phyloP scores from a whole-genome alignment of 2,329 filamentous ascomycete species.

The Verticillium isaacii region DNA sequence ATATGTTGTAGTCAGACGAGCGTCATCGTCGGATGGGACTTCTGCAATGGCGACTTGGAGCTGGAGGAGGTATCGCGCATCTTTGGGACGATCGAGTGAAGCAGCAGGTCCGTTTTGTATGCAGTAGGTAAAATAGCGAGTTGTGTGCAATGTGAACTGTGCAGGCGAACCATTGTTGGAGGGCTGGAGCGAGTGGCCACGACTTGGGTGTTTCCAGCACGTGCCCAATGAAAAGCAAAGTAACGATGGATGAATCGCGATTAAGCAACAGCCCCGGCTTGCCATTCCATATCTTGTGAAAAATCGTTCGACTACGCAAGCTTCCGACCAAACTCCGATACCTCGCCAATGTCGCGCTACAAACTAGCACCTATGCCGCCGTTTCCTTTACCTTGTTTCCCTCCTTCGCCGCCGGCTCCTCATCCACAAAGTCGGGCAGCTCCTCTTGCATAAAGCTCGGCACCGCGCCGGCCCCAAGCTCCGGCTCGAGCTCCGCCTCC shows the following conservation, averaged over 20 bases:
- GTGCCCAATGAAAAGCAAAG: background rate
- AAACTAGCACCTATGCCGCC: constrained; percentile 41
- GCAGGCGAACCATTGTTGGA: background rate
- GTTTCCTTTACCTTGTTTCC: constrained; percentile 81
- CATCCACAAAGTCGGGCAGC: constrained; percentile 85
- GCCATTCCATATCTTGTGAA: background rate
- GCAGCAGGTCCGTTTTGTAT: background rate
- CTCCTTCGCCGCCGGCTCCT: constrained; percentile 58
- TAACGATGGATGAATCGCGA: background rate
- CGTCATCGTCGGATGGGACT: constrained; percentile 96
- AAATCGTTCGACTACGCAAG: background rate
- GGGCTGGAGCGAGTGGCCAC: background rate
- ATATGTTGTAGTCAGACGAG: constrained; percentile 92
- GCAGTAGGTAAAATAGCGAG: background rate
- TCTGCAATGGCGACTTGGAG: constrained; percentile 80
- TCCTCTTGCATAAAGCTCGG: constrained; percentile 90
- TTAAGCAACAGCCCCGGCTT: background rate
- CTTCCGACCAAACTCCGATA: background rate
- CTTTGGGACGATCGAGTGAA: constrained; percentile 57
- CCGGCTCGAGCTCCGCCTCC: constrained; percentile 82
- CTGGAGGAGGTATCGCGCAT: constrained; percentile 74
- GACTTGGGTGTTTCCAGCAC: background rate
- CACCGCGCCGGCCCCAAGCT: constrained; percentile 55
- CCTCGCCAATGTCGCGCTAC: background rate
- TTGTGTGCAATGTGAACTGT: background rate